phyloP scores from a whole-genome alignment of 768 basidiomycete genomes.

The Nidula microcarpa region DNA sequence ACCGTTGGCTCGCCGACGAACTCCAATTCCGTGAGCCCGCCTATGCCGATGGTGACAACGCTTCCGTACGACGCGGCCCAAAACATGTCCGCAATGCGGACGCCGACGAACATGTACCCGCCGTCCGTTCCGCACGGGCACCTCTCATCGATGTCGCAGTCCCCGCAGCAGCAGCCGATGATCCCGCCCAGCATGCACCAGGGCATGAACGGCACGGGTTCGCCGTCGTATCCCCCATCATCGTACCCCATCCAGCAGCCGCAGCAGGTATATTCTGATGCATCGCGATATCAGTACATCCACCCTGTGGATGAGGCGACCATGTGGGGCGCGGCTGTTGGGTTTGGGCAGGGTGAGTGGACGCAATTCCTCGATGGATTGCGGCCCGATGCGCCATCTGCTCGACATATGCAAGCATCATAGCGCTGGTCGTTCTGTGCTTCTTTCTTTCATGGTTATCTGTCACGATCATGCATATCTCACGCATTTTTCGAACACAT shows the following conservation, averaged over 20 bases:
- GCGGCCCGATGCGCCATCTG: conserved; percentile 36
- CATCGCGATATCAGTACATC: conserved; percentile 40
- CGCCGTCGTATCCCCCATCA: conserved; percentile 1
- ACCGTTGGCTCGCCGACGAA: conserved; percentile 52
- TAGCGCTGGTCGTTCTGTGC: conserved; percentile 18
- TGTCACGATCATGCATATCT: not conserved
- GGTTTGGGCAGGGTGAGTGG: conserved; percentile 79
- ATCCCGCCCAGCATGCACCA: conserved; percentile 3
- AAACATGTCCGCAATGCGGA: conserved; percentile 23
- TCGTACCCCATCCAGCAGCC: conserved; percentile 15
- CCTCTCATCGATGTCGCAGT: conserved; percentile 15
- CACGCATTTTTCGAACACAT: not conserved
- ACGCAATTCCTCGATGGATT: conserved; percentile 59
- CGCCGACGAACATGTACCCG: conserved; percentile 11
- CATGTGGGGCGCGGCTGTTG: conserved; percentile 75
- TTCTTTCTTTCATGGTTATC: conserved; percentile 10
- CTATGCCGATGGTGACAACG: conserved; percentile 31
- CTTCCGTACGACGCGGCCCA: conserved; percentile 34
- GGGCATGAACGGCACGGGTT: not conserved
- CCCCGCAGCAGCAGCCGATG: conserved; percentile 22
- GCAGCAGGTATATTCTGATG: conserved; percentile 31
- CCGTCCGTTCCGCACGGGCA: conserved; percentile 11
- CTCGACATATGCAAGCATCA: conserved; percentile 32
- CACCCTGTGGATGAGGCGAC: conserved; percentile 58
- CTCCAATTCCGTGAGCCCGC: conserved; percentile 58